Percentiles rank a stretch among this genome's conserved stretches.
phyloP scores from a whole-genome alignment of 1,139 yeast genomes.

The Sugiyamaella sp. region DNA sequence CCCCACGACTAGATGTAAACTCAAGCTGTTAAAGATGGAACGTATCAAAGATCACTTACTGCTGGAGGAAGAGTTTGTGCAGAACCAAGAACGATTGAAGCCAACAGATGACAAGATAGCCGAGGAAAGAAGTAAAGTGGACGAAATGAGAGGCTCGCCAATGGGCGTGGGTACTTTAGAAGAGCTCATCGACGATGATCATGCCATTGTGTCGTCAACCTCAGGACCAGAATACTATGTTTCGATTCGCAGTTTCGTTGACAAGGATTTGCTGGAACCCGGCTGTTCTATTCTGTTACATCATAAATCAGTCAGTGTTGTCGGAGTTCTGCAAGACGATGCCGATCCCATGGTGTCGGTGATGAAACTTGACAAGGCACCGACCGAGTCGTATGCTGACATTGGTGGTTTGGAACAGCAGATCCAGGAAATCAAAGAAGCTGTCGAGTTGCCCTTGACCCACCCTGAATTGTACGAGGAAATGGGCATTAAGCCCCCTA shows the following conservation, averaged over 20 bases:
- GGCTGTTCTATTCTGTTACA: conserved; percentile 97
- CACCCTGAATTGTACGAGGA: conserved; percentile 98
- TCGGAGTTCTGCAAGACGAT: conserved; percentile 95
- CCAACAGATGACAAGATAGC: conserved; percentile 97
- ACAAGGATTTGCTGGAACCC: conserved; percentile 93
- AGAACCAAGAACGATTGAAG: conserved; percentile 91
- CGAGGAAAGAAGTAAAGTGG: conserved; percentile 93
- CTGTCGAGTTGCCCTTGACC: conserved; percentile 95
- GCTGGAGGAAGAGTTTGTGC: conserved; percentile 94
- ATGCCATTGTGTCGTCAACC: conserved; percentile 94
- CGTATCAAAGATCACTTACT: conserved; percentile 94
- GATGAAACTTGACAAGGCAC: conserved; percentile 96
- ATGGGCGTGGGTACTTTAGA: conserved; percentile 96
- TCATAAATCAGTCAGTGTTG: conserved; percentile 92
- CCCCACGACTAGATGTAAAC: conserved; percentile 92
- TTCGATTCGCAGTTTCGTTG: conserved; percentile 94
- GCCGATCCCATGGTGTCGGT: conserved; percentile 98
- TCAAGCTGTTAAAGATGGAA: conserved; percentile 87
- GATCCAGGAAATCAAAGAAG: conserved; percentile 97
- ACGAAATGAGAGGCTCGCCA: conserved; percentile 94
- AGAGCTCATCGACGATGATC: conserved; percentile 97
- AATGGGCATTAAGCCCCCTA: conserved; percentile 99
- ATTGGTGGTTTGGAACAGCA: conserved; percentile 97
- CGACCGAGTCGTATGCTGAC: conserved; percentile 95
- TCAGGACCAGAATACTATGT: conserved; percentile 98